Base-by-base conservation (phyloP, 768 basidiomycete species). In the Leucocoprinus sp. region DNA sequence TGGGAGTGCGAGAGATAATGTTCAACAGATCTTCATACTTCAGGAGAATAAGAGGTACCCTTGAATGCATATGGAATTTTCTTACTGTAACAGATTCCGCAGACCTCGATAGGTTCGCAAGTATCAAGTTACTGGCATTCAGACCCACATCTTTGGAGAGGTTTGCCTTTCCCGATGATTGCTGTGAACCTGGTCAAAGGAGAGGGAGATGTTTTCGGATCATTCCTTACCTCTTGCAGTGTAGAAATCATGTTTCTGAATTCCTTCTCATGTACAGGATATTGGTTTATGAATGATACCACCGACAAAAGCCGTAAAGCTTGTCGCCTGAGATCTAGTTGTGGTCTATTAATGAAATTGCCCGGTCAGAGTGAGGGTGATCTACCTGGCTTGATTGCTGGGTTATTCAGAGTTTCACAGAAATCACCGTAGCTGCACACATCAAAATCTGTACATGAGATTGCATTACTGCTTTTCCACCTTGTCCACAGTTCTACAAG, bases 401-500 rank as follows among this genome's bases (percentile, higher is more conserved):
- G 12, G 23, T 59, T 50, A 17, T 52, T 49, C 35, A 54, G 47
- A 38, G 50, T 53, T 17, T 51, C 49, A 26, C 60, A 54, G 14
- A 60, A 45, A 9, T 54, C 42, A 26, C 63, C 60, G 1, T 67
- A n/a, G 38, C 7, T 43, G 42, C 4, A 42, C 38, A 29, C 24
- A 15, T 50, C 42, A n/a, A 46, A 15, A 3, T 48, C 21, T 9
- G 53, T 39, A 12, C 49, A 22, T 28, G 47, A n/a, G 6, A 57
- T 40, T 14, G 52, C 43, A 26, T 57, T 50, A 12, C 60, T 60
- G 18, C 60, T 35, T 22, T 62, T 70, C 44, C 81, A 60, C 5
- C 57, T 60, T 9, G 70, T 65, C 91, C 91, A 95, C 27, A 95
- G 75, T 17, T 80, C 69, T 15, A 74, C 64, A 58, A 93, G 65